Evolutionary conservation across 306 rosid genomes (phyloP).

Genomic region (Quillaja saponaria): DNA sequence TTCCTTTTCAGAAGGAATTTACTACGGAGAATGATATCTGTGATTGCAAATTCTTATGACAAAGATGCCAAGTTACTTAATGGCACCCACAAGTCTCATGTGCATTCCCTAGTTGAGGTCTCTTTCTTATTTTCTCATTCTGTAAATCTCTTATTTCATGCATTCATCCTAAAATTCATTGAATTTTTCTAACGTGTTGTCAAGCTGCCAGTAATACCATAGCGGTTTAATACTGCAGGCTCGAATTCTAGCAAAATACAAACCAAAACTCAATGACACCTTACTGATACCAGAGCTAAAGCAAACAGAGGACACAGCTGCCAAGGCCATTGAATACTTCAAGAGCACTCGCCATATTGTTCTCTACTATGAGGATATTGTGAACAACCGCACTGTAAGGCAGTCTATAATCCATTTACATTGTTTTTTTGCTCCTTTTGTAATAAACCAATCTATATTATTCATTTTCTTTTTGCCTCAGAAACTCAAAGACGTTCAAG

Average conservation of each 20-base stretch:
- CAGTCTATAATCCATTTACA: not conserved
- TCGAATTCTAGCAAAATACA: constrained; percentile 55
- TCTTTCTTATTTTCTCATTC: not conserved
- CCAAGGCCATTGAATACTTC: constrained; percentile 49
- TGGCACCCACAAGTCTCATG: constrained; percentile 75
- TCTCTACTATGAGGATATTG: constrained; percentile 63
- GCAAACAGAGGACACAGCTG: constrained; percentile 37
- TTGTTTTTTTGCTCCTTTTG: not conserved
- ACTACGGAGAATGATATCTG: constrained; percentile 65
- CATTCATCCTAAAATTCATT: not conserved
- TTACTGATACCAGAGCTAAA: constrained; percentile 46
- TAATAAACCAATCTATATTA: no score
- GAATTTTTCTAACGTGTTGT: not conserved
- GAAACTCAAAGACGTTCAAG: constrained; percentile 65
- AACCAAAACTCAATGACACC: constrained; percentile 45
- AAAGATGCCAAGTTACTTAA: constrained; percentile 56
- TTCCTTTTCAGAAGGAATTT: constrained; percentile 66
- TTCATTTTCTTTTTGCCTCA: constrained; percentile 2
- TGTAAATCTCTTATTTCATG: not conserved
- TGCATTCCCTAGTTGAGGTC: constrained; percentile 55
- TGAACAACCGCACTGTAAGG: constrained; percentile 57
- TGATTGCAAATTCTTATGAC: constrained; percentile 60
- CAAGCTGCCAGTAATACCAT: no score
- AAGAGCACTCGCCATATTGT: constrained; percentile 56
- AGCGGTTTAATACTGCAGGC: constrained; percentile 38